Evolutionary conservation across 23 red algal genomes (phyloP).

Genomic region (Chondrus crispus): DNA sequence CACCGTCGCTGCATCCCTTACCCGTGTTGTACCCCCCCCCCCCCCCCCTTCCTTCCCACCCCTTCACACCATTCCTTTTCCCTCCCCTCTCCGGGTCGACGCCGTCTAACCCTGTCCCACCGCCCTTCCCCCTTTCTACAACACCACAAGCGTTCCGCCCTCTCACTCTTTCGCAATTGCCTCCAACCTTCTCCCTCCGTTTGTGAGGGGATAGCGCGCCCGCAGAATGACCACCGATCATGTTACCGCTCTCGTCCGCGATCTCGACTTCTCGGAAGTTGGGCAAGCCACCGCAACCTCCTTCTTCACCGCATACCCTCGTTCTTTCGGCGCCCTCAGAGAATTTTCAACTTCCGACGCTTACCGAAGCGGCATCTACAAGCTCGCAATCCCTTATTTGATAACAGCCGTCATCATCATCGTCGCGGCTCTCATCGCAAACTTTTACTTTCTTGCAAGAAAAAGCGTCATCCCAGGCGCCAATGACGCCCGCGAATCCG

Average conservation of each 20-base stretch:
- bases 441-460: slow-evolving; percentile 33
- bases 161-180: not conserved
- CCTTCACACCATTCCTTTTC: not conserved
- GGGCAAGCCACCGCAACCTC: slow-evolving; percentile 14
- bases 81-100: not conserved
- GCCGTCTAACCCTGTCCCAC: not conserved
- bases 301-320: slow-evolving; percentile 32
- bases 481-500: slow-evolving; percentile 33
- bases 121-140: not conserved
- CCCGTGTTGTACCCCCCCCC: not conserved
- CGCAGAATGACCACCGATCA: too few species aligned
- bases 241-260: too few species aligned
- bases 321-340: not conserved
- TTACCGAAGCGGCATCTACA: slow-evolving; percentile 21
- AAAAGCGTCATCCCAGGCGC: not conserved
- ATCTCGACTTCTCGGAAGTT: too few species aligned
- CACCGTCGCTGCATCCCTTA: not conserved
- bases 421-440: slow-evolving; percentile 2
- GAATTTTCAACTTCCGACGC: not conserved
- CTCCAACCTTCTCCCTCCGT: not conserved
- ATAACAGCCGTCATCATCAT: not conserved
- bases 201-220: too few species aligned
- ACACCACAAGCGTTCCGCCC: not conserved
- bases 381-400: slow-evolving; percentile 33
- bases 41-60: not conserved